Evolutionary conservation across 2,329 filamentous ascomycete species (phyloP).

Genomic region (Ophiostoma pallidulum): DNA sequence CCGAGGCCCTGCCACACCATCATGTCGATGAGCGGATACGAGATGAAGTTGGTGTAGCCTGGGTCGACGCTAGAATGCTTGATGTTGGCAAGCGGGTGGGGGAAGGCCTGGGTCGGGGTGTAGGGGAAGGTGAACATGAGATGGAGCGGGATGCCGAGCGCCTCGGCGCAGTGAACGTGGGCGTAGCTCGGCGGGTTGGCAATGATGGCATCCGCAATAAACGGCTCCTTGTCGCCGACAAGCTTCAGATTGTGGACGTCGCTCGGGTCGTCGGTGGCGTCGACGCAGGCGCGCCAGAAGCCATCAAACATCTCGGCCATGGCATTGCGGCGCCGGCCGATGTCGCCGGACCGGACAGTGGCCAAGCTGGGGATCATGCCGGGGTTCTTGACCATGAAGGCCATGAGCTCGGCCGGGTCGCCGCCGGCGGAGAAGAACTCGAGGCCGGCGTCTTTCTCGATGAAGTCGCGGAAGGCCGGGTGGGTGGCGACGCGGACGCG

Average conservation of each 20-base stretch:
- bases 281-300: conserved; percentile 71
- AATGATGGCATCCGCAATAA: conserved; percentile 72
- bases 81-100: conserved; percentile 69
- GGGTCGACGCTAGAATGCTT: conserved; percentile 62
- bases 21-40: conserved; percentile 71
- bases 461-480: conserved; percentile 65
- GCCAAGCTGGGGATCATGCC: conserved; percentile 67
- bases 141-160: conserved; percentile 66
- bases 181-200: conserved; percentile 74
- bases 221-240: conserved; percentile 52
- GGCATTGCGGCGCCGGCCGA: conserved; percentile 53
- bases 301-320: conserved; percentile 80
- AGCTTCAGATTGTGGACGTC: conserved; percentile 53
- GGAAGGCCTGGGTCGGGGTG: conserved; percentile 64
- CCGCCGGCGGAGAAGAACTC: conserved; percentile 78
- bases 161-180: conserved; percentile 71
- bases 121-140: conserved; percentile 88
- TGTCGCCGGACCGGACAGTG: conserved; percentile 63
- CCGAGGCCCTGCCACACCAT: conserved; percentile 87
- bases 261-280: conserved; percentile 59
- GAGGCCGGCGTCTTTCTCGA: conserved; percentile 60
- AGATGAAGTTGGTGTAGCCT: conserved; percentile 70
- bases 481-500: conserved; percentile 72
- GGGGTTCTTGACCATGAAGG: conserved; percentile 80
- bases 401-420: conserved; percentile 73